Evolutionary conservation across 2,329 filamentous ascomycete species (phyloP).

Genomic region (Pyrenochaeta sp.): DNA sequence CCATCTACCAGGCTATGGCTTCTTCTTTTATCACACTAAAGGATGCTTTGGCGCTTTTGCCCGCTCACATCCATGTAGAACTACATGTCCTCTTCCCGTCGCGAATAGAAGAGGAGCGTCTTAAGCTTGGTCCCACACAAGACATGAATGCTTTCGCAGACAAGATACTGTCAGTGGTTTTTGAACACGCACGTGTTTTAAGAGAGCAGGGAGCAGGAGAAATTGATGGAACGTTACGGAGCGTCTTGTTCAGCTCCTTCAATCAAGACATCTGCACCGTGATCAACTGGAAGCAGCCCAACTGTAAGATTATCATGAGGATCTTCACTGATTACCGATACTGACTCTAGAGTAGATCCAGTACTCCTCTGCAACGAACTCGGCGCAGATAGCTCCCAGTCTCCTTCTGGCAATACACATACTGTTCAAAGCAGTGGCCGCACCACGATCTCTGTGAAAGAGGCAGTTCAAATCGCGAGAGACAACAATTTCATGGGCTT

Average conservation of each 20-base stretch:
- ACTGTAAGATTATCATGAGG: slow-evolving; percentile 66
- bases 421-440: slow-evolving; percentile 70
- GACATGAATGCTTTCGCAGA: slow-evolving; percentile 91
- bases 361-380: slow-evolving; percentile 96
- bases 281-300: slow-evolving; percentile 99
- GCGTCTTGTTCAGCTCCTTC: slow-evolving; percentile 93
- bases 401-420: slow-evolving; percentile 43
- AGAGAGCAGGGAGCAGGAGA: slow-evolving; percentile 64
- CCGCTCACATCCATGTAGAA: slow-evolving; percentile 84
- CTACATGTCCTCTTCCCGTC: slow-evolving; percentile 92
- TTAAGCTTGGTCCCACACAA: slow-evolving; percentile 75
- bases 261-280: slow-evolving; percentile 91
- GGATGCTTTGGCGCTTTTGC: slow-evolving; percentile 78
- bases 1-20: slow-evolving; percentile 76
- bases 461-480: slow-evolving; percentile 90
- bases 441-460: slow-evolving; percentile 86
- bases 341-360: slow-evolving; percentile 66
- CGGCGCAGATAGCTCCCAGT: slow-evolving; percentile 65
- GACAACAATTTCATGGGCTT: slow-evolving; percentile 98
- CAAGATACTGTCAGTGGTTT: slow-evolving; percentile 82
- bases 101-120: slow-evolving; percentile 71
- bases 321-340: neutral
- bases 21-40: slow-evolving; percentile 80
- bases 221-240: slow-evolving; percentile 74
- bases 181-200: slow-evolving; percentile 83